Evolutionary conservation across 176 grass and related monocot genomes (phyloP).

Genomic region (Avena eriantha): DNA sequence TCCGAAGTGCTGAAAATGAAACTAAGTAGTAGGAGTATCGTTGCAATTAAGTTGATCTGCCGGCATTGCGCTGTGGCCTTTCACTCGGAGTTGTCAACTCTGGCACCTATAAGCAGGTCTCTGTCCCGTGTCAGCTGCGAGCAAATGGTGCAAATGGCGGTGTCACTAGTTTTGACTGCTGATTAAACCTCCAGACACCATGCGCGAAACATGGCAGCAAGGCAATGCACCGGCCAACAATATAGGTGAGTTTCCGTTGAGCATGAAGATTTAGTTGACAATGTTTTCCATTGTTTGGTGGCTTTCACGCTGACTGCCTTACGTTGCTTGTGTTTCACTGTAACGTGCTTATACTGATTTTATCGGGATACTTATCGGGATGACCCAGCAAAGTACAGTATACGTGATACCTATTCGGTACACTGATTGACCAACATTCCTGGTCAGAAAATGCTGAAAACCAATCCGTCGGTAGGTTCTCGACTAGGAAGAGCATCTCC

Average conservation of each 20-base stretch:
- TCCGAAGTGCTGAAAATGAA: background rate
- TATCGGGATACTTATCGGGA: background rate
- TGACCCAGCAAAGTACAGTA: background rate
- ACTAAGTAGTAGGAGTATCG: background rate
- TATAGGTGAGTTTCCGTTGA: slow-evolving; percentile 49
- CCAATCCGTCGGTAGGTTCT: background rate
- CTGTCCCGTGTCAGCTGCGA: background rate
- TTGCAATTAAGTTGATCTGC: background rate
- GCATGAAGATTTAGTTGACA: slow-evolving; percentile 16
- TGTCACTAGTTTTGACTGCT: slow-evolving; percentile 31
- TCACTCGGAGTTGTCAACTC: background rate
- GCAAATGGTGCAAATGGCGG: background rate
- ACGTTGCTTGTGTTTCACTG: background rate
- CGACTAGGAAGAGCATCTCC: too few relatives aligned
- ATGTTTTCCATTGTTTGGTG: slow-evolving; percentile 41
- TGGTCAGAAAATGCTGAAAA: background rate
- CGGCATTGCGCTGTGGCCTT: background rate
- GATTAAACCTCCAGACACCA: slow-evolving; percentile 1
- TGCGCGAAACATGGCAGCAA: slow-evolving; percentile 21
- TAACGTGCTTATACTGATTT: background rate
- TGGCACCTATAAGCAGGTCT: background rate
- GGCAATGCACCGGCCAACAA: background rate
- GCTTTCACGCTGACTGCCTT: slow-evolving; percentile 15
- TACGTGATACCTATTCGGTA: background rate
- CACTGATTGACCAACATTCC: background rate